phyloP scores from a whole-genome alignment of 2,329 filamentous ascomycete genomes.

The Pestalotiopsis sp. region DNA sequence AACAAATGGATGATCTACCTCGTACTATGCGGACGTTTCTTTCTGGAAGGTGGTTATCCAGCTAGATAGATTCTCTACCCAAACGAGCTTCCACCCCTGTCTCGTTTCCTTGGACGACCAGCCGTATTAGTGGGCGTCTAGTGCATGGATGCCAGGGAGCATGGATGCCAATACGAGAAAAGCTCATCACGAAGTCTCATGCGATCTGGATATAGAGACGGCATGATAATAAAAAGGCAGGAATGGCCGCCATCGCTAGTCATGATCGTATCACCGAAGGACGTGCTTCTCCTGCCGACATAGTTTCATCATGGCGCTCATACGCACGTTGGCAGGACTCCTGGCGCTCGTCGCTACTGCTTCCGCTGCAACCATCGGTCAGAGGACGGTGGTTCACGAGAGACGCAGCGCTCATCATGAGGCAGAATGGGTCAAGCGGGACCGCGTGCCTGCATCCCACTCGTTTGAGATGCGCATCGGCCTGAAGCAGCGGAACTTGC shows the following conservation, averaged over 20 bases:
- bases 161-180: slow-evolving; percentile 3
- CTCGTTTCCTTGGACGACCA: neutral
- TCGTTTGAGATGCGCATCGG: slow-evolving; percentile 20
- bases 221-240: neutral
- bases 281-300: neutral
- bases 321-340: neutral
- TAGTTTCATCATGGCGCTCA: neutral
- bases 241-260: neutral
- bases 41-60: neutral
- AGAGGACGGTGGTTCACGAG: neutral
- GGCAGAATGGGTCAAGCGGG: neutral
- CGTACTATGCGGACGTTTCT: neutral
- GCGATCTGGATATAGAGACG: neutral
- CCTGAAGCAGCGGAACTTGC: slow-evolving; percentile 24
- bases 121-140: neutral
- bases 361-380: neutral
- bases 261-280: too few species aligned
- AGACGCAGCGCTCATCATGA: neutral
- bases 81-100: neutral
- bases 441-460: neutral
- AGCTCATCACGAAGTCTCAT: neutral
- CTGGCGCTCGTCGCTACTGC: neutral
- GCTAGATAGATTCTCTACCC: neutral
- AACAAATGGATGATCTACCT: neutral
- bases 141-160: neutral